phyloP scores from a whole-genome alignment of 306 rosid species.

The Begonia fuchsioides region DNA sequence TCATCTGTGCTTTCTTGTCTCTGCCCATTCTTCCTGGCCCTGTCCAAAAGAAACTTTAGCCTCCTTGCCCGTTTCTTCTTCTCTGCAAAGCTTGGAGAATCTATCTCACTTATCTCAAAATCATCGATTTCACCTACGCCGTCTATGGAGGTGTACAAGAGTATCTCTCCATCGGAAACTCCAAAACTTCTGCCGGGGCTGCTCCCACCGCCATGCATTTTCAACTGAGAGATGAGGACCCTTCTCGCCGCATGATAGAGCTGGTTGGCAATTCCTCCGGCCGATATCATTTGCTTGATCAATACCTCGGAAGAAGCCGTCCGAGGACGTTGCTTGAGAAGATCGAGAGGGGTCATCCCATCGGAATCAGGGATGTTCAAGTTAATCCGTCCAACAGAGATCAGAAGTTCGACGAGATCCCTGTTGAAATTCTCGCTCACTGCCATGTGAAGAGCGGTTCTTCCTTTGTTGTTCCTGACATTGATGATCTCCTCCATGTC shows the following conservation, averaged over 20 bases:
- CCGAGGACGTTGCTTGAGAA: constrained; percentile 37
- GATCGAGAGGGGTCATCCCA: constrained; percentile 78
- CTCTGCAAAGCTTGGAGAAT: constrained; percentile 23
- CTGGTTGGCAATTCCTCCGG: constrained; percentile 50
- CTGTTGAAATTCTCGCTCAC: constrained; percentile 38
- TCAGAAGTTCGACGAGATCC: constrained; percentile 58
- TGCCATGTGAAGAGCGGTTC: constrained; percentile 71
- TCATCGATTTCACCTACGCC: constrained; percentile 31
- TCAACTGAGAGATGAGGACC: constrained; percentile 46
- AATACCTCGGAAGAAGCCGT: constrained; percentile 61
- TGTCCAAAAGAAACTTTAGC: constrained; percentile 42
- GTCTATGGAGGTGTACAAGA: constrained; percentile 60
- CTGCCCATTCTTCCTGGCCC: too few species aligned
- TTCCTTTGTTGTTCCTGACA: constrained; percentile 60
- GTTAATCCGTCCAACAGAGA: constrained; percentile 48
- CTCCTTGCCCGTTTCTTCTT: constrained; percentile 29
- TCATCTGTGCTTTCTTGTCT: constrained; percentile 32
- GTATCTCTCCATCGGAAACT: constrained; percentile 85
- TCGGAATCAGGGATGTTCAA: constrained; percentile 42
- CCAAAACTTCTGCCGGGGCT: constrained; percentile 85
- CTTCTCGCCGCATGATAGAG: constrained; percentile 28
- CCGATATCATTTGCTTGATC: constrained; percentile 49
- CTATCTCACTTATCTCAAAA: constrained; percentile 27
- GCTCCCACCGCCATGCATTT: constrained; percentile 39
- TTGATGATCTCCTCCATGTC: constrained; percentile 35